These are phyloP conservation scores for Chlamydomonas sphaeroides DNA, from an alignment of 139 green algal genomes.

Conservation along the genomic window DNA sequence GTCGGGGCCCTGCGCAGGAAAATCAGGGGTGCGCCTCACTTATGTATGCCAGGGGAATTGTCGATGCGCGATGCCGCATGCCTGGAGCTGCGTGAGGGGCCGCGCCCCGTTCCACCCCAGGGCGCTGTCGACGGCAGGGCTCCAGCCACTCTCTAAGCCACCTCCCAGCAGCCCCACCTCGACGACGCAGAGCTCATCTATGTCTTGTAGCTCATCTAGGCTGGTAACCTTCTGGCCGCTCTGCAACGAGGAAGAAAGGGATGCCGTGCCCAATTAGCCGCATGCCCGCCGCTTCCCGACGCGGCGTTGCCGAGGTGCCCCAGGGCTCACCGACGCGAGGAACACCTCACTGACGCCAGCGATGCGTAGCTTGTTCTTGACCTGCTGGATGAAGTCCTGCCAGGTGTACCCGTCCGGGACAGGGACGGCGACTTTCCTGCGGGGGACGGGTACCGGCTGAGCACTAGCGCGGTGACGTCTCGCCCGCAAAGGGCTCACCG, in stretches of 20 bases:
- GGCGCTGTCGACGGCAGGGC: no score
- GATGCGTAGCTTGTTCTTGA: constrained; percentile 82
- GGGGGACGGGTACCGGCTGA: no score
- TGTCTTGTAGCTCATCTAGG: constrained; percentile 87
- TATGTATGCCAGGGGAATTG: no score
- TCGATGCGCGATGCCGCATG: no score
- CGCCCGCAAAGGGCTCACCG: no score
- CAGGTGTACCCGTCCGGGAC: constrained; percentile 79
- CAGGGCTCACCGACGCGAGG: constrained; percentile 73
- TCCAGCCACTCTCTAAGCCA: no score
- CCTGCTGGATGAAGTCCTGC: constrained; percentile 75
- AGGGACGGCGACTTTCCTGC: constrained; percentile 86
- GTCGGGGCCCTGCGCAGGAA: constrained; percentile 9
- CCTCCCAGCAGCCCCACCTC: constrained; percentile 70
- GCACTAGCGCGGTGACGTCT: no score
- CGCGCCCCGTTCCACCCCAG: no score
- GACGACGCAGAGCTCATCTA: constrained; percentile 86
- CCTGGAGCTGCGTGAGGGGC: no score
- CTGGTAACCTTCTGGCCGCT: constrained; percentile 76
- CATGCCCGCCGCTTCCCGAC: no score
- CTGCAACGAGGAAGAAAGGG: constrained; percentile 36
- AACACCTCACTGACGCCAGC: constrained; percentile 70
- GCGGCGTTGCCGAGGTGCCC: no score
- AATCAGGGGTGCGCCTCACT: no score
- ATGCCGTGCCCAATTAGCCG: not conserved